A percentile compares a stretch with the other conserved stretches of the same genome.
These are phyloP conservation scores for Macrophomina pseudophaseolina DNA, from an alignment of 2,329 filamentous ascomycete species.

Conservation along the genomic window DNA sequence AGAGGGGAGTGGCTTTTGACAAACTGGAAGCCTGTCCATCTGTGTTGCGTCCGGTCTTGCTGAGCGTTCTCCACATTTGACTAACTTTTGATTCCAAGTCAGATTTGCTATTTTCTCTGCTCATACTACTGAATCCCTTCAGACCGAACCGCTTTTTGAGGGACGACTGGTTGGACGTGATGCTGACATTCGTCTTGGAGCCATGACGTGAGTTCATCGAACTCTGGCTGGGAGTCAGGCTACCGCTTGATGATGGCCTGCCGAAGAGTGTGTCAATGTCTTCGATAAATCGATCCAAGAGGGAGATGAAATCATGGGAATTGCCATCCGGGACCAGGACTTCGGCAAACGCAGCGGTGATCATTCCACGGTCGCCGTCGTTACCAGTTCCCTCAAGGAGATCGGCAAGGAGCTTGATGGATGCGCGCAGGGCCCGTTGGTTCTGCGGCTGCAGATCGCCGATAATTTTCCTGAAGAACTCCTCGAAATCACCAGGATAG, in stretches of 20 bases:
- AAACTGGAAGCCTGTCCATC: conserved; percentile 67
- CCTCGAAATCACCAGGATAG: conserved; percentile 72
- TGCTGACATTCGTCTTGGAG: conserved; percentile 69
- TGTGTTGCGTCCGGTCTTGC: conserved; percentile 71
- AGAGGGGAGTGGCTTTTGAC: conserved; percentile 66
- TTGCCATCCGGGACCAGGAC: conserved; percentile 78
- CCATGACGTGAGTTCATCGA: conserved; percentile 63
- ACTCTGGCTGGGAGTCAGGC: conserved; percentile 58
- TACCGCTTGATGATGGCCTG: conserved; percentile 54
- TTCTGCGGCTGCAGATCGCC: conserved; percentile 63
- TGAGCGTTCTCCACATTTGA: conserved; percentile 85
- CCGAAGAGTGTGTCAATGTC: conserved; percentile 91
- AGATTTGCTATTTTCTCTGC: conserved; percentile 79
- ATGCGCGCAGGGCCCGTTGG: conserved; percentile 76
- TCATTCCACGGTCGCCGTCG: conserved; percentile 84
- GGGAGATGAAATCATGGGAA: conserved; percentile 82
- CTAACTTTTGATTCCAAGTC: conserved; percentile 71
- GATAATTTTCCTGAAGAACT: conserved; percentile 60
- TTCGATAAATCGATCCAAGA: conserved; percentile 86
- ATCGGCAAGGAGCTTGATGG: conserved; percentile 86
- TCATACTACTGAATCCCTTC: conserved; percentile 67
- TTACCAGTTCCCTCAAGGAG: conserved; percentile 88
- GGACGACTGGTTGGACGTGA: conserved; percentile 82
- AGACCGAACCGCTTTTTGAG: conserved; percentile 78
- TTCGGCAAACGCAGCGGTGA: conserved; percentile 89